phyloP scores from a whole-genome alignment of 1,284 basidiomycete species.

The Sutorius eximius region DNA sequence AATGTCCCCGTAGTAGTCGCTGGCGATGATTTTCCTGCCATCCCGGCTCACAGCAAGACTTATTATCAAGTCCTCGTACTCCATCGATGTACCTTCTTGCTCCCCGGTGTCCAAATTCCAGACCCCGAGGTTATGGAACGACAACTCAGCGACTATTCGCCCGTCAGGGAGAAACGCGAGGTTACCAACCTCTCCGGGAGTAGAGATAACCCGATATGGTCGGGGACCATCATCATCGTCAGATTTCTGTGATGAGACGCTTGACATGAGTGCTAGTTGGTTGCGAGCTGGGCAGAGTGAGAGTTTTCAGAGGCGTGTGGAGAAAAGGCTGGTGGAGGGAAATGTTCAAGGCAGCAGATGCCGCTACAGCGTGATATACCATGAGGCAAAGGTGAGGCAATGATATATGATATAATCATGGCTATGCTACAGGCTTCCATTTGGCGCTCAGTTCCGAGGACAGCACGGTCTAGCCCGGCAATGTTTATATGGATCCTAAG shows the following conservation, averaged over 20 bases:
- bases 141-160: background rate
- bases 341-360: background rate
- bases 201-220: background rate
- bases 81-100: conserved; percentile 3
- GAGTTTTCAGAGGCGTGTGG: background rate
- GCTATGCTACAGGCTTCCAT: too few relatives aligned
- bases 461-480: too few relatives aligned
- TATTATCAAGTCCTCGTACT: rapidly evolving
- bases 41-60: background rate
- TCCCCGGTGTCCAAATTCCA: background rate
- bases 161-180: background rate
- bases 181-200: rapidly evolving
- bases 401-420: too few relatives aligned
- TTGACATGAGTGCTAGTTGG: background rate
- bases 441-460: too few relatives aligned
- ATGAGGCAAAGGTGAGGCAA: too few relatives aligned
- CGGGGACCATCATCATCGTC: background rate
- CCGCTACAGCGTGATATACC: background rate
- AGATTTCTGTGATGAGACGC: too few relatives aligned
- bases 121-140: background rate
- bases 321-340: background rate
- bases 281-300: background rate
- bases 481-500: too few relatives aligned
- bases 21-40: conserved; percentile 3
- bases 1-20: background rate